Conservation (phyloP, 257 asterid genomes). For the Lavandula angustifolia region DNA sequence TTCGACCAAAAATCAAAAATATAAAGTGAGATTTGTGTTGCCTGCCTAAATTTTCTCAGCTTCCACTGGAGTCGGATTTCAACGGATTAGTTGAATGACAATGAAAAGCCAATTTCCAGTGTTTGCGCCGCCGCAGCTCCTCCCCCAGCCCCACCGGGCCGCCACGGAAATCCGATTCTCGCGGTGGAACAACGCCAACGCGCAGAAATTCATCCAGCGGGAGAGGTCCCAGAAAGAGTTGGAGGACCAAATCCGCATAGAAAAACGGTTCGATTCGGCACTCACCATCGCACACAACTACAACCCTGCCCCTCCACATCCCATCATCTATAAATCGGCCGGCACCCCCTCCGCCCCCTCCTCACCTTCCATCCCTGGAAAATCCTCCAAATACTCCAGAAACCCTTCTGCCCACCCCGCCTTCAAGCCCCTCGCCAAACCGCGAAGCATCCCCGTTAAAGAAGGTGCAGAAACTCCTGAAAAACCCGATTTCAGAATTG, state of each 20-base stretch:
- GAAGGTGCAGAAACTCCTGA: conserved; percentile 20
- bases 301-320: conserved; percentile 84
- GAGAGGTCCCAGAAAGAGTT: conserved; percentile 66
- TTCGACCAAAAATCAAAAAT: too few species aligned
- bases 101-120: conserved; percentile 63
- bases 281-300: conserved; percentile 57
- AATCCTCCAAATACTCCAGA: conserved; percentile 75
- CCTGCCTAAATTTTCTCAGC: too few species aligned
- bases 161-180: conserved; percentile 79
- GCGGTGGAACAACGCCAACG: conserved; percentile 98
- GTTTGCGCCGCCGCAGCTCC: conserved; percentile 63
- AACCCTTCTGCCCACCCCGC: conserved; percentile 57
- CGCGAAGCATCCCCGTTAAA: conserved; percentile 37
- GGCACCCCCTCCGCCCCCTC: conserved; percentile 95
- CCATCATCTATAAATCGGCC: conserved; percentile 59
- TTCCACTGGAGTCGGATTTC: too few species aligned
- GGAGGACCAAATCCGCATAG: conserved; percentile 75
- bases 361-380: conserved; percentile 78
- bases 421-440: conserved; percentile 44
- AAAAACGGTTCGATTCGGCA: conserved; percentile 78
- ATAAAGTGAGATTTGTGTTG: too few species aligned
- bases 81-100: conserved; percentile 37
- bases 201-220: conserved; percentile 65
- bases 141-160: conserved; percentile 44
- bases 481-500: conserved; percentile 52